These are phyloP conservation scores for Cucurbita maxima DNA, from an alignment of 306 rosid genomes.

Conservation along the genomic window DNA sequence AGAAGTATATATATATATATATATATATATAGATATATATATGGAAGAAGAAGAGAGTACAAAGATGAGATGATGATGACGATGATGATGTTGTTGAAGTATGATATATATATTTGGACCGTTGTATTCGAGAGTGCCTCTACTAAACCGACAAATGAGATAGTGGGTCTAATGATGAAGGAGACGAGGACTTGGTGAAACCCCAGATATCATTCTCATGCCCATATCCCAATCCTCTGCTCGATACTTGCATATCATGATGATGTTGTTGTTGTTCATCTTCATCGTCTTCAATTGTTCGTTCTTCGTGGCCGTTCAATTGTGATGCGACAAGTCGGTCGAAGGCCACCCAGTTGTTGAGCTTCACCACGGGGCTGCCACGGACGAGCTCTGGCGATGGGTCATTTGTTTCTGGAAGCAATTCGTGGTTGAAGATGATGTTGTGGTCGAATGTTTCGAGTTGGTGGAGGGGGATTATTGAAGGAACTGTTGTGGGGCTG, in stretches of 20 bases:
- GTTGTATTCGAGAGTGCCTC: constrained; percentile 8
- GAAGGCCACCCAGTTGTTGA: constrained; percentile 33
- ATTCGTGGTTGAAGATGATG: constrained; percentile 12
- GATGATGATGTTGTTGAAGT: constrained; percentile 1
- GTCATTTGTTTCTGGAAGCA: constrained; percentile 17
- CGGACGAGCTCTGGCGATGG: constrained; percentile 5
- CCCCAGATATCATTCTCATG: constrained; percentile 28
- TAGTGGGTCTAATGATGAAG: constrained; percentile 34
- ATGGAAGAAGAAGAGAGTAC: not conserved
- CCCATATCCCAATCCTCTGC: constrained; percentile 15
- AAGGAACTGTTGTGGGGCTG: constrained; percentile 27
- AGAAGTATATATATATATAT: not conserved
- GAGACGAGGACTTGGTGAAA: constrained; percentile 24
- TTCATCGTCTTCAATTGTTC: not conserved
- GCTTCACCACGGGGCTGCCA: not conserved
- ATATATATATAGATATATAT: not conserved
- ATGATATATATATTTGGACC: not conserved
- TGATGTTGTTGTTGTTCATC: not conserved
- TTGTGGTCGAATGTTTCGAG: constrained; percentile 11
- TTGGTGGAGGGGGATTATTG: constrained; percentile 11
- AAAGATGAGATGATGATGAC: not conserved
- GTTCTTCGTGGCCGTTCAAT: constrained; percentile 32
- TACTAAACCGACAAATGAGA: constrained; percentile 43
- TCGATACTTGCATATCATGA: constrained; percentile 16
- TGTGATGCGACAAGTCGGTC: constrained; percentile 46